These are phyloP conservation scores for Cladophialophora bantiana DNA, from an alignment of 2,329 filamentous ascomycete genomes.

Conservation along the genomic window DNA sequence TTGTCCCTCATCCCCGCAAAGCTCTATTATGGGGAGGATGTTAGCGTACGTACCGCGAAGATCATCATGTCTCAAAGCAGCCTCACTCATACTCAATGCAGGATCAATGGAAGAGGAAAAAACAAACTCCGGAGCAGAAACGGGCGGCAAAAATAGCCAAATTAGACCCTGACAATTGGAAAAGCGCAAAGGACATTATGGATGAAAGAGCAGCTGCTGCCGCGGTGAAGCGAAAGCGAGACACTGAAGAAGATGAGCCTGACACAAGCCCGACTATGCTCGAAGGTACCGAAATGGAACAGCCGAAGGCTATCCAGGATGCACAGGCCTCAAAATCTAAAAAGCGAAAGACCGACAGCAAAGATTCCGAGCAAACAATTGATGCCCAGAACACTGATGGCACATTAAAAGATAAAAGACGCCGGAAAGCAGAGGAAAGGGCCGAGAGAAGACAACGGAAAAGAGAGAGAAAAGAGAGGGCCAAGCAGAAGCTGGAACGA, in stretches of 20 bases:
- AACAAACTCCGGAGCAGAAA: constrained; percentile 91
- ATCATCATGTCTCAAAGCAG: neutral
- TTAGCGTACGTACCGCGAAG: constrained; percentile 68
- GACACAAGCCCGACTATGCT: constrained; percentile 35
- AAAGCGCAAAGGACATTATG: constrained; percentile 92
- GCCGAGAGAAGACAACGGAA: constrained; percentile 50
- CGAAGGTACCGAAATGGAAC: constrained; percentile 21
- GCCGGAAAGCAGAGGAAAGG: constrained; percentile 56
- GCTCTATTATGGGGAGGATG: constrained; percentile 87
- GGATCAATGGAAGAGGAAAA: constrained; percentile 95
- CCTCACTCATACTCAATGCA: constrained; percentile 47
- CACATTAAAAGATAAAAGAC: constrained; percentile 49
- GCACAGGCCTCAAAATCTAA: constrained; percentile 31
- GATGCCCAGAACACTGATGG: constrained; percentile 40
- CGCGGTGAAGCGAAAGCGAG: constrained; percentile 77
- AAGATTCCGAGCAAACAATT: constrained; percentile 36
- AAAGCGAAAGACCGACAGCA: constrained; percentile 38
- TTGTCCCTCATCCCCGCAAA: constrained; percentile 88
- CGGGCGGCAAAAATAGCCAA: constrained; percentile 84
- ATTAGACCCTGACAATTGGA: constrained; percentile 87
- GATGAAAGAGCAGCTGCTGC: constrained; percentile 78
- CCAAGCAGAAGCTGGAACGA: constrained; percentile 47
- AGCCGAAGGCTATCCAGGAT: constrained; percentile 26
- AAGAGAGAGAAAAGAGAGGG: constrained; percentile 47
- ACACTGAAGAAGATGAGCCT: constrained; percentile 63